phyloP scores from a whole-genome alignment of 2,329 filamentous ascomycete species.

The Bisporella sp. region DNA sequence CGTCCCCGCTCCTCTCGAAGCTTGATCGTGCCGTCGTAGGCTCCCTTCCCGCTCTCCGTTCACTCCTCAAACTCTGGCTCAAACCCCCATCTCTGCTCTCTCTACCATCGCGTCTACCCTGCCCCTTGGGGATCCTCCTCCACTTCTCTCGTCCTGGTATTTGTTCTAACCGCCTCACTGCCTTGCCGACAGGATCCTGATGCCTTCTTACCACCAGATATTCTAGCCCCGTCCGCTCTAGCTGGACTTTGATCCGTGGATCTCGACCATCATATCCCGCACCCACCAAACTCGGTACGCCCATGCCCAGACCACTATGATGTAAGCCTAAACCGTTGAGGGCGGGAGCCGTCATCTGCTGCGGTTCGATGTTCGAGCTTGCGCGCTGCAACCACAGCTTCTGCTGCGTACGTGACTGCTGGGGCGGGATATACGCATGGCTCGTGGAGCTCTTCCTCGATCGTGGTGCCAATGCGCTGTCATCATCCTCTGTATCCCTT shows the following conservation, averaged over 20 bases:
- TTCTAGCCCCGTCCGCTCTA: slow-evolving; percentile 65
- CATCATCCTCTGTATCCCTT: slow-evolving; percentile 32
- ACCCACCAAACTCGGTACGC: slow-evolving; percentile 28
- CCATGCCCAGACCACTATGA: slow-evolving; percentile 15
- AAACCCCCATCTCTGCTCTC: slow-evolving; percentile 20
- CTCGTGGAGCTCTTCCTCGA: slow-evolving; percentile 20
- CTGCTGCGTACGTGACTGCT: slow-evolving; percentile 64
- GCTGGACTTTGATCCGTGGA: slow-evolving; percentile 55
- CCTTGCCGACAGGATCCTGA: slow-evolving; percentile 62
- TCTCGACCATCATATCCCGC: slow-evolving; percentile 53
- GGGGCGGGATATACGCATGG: slow-evolving; percentile 19
- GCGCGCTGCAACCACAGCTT: slow-evolving; percentile 70
- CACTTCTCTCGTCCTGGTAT: slow-evolving; percentile 43
- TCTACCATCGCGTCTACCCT: slow-evolving; percentile 13
- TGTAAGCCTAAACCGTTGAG: slow-evolving; percentile 12
- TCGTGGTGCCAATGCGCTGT: slow-evolving; percentile 39
- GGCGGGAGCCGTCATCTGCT: slow-evolving; percentile 35
- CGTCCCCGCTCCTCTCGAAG: slow-evolving; percentile 7
- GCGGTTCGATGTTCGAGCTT: slow-evolving; percentile 63
- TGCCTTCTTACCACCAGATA: slow-evolving; percentile 68
- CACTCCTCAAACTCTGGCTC: slow-evolving; percentile 35
- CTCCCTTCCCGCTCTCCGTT: slow-evolving; percentile 5
- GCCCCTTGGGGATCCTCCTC: slow-evolving; percentile 13
- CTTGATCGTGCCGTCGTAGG: slow-evolving; percentile 6
- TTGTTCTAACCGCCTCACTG: slow-evolving; percentile 46